phyloP scores from a whole-genome alignment of 108 stramenopile genomes.

The Cyclotella choctawhatcheeana region DNA sequence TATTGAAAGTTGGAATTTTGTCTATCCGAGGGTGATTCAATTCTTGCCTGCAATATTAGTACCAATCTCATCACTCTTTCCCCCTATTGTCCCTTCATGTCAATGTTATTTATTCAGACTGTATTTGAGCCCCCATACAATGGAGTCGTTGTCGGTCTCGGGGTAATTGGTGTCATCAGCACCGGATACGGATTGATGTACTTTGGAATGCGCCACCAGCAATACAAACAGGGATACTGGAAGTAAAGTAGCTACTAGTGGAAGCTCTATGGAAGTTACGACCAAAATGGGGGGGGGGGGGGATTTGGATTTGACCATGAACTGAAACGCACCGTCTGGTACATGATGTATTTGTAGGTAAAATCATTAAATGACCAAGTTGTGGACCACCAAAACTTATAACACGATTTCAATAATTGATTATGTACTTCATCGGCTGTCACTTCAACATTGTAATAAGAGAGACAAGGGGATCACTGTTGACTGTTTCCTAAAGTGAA shows the following conservation, averaged over 20 bases:
- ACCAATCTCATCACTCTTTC: conserved; percentile 1
- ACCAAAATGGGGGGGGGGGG: background rate
- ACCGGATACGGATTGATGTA: conserved; percentile 76
- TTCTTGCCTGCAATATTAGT: background rate
- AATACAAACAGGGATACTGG: conserved; percentile 91
- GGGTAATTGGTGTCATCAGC: conserved; percentile 36
- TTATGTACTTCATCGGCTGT: too few species aligned
- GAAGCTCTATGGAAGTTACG: background rate
- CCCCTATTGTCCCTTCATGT: conserved; percentile 10
- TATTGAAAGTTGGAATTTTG: too few species aligned
- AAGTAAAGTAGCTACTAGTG: conserved; percentile 66
- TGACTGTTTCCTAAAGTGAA: too few species aligned
- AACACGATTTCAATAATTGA: too few species aligned
- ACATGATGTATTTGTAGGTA: background rate
- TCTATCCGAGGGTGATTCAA: too few species aligned
- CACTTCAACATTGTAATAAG: too few species aligned
- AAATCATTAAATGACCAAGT: background rate
- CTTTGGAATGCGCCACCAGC: conserved; percentile 76
- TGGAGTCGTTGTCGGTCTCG: conserved; percentile 25
- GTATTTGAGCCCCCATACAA: conserved; percentile 59
- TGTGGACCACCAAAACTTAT: background rate
- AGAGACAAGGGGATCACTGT: too few species aligned
- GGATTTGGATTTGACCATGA: too few species aligned
- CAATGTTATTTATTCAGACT: conserved; percentile 32
- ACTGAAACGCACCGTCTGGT: too few species aligned